These are phyloP conservation scores for Dendryphion nanum DNA, from an alignment of 2,329 filamentous ascomycete genomes.

Conservation along the genomic window DNA sequence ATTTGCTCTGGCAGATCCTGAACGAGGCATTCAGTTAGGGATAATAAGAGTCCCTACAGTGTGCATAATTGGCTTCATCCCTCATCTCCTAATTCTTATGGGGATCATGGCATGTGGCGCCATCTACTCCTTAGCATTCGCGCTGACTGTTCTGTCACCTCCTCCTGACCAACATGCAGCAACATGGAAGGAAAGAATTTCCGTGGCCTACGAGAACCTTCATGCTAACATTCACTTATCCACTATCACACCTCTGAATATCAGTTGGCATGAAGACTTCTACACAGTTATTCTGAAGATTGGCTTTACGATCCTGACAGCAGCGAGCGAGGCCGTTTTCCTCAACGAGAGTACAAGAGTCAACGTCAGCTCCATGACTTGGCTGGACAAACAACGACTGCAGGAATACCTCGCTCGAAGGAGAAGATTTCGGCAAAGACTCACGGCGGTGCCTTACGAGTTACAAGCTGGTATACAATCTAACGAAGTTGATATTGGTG, in stretches of 20 bases:
- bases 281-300: constrained; percentile 86
- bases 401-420: constrained; percentile 66
- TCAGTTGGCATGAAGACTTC: constrained; percentile 90
- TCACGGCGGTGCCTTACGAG: constrained; percentile 42
- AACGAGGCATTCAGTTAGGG: constrained; percentile 56
- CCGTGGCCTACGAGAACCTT: constrained; percentile 78
- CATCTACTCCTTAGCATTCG: constrained; percentile 76
- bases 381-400: constrained; percentile 85
- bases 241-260: constrained; percentile 61
- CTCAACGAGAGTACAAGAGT: constrained; percentile 83
- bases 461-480: constrained; percentile 34
- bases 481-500: neutral
- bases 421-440: constrained; percentile 36
- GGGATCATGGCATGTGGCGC: constrained; percentile 73
- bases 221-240: constrained; percentile 87
- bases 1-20: constrained; percentile 35
- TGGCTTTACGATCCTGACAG: constrained; percentile 84
- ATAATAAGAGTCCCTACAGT: constrained; percentile 88
- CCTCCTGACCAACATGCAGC: constrained; percentile 50
- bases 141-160: constrained; percentile 70
- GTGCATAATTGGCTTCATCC: constrained; percentile 91
- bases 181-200: constrained; percentile 60
- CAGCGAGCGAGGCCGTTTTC: constrained; percentile 94
- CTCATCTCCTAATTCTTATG: constrained; percentile 80
- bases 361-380: constrained; percentile 73